Conservation (phyloP, 495 filamentous ascomycete species). For the Sordaria brevicollis region DNA sequence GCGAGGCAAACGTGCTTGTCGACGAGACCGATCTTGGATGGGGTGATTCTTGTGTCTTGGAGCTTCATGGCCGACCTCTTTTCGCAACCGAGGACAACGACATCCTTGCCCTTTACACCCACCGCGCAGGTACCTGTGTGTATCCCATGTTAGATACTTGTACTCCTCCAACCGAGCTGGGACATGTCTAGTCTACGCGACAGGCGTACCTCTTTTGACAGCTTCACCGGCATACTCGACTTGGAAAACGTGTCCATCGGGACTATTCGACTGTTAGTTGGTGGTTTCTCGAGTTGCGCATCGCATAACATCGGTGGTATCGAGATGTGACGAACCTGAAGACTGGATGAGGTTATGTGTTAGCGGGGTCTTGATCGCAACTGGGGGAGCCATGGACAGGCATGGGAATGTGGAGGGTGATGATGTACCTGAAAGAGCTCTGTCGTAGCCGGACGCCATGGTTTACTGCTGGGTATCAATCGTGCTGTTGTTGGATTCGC, state of each 20-base stretch:
- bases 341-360: constrained; percentile 37
- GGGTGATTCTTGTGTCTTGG: constrained; percentile 97
- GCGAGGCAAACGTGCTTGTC: constrained; percentile 94
- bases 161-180: neutral
- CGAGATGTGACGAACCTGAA: constrained; percentile 47
- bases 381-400: neutral
- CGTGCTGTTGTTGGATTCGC: constrained; percentile 1
- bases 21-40: constrained; percentile 90
- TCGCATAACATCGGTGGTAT: neutral
- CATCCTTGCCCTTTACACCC: constrained; percentile 87
- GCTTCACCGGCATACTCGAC: constrained; percentile 99
- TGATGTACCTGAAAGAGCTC: constrained; percentile 82
- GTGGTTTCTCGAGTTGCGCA: neutral
- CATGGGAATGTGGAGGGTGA: neutral
- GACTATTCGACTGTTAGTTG: constrained; percentile 42
- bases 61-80: constrained; percentile 98
- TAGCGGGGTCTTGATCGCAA: constrained; percentile 20
- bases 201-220: constrained; percentile 77
- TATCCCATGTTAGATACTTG: neutral
- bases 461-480: constrained; percentile 5
- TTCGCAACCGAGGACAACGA: constrained; percentile 95
- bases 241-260: constrained; percentile 98
- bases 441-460: constrained; percentile 86
- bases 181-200: neutral
- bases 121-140: constrained; percentile 89